Evolutionary conservation across 331 rosid species (phyloP).

Genomic region (Dryas integrifolia): DNA sequence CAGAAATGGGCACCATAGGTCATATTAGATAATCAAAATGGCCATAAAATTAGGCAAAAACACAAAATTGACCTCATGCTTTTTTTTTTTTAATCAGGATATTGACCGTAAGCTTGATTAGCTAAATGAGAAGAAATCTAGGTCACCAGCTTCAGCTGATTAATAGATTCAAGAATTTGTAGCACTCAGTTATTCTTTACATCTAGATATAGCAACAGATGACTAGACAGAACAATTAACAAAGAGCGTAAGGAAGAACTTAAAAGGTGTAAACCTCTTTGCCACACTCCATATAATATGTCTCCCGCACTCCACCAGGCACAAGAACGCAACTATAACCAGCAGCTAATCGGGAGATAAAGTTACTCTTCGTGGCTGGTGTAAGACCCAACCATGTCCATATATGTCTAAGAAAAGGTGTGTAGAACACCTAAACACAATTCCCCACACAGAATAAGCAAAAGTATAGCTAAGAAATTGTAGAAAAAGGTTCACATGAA

Average conservation of each 20-base stretch:
- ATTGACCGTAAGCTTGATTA: not conserved
- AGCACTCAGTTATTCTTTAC: not conserved
- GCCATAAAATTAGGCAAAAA: not conserved
- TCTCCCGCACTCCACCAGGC: constrained; percentile 97
- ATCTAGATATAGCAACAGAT: constrained; percentile 8
- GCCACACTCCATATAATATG: constrained; percentile 72
- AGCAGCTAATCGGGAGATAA: constrained; percentile 50
- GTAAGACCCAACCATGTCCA: constrained; percentile 95
- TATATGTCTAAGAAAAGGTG: constrained; percentile 86
- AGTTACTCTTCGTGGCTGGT: constrained; percentile 64
- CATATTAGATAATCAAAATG: not conserved
- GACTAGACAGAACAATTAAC: not conserved
- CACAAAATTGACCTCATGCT: not conserved
- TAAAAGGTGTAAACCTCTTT: constrained; percentile 57
- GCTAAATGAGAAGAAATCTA: not conserved
- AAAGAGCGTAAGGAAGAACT: constrained; percentile 14
- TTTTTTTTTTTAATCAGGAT: no score
- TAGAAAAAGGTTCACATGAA: constrained; percentile 17
- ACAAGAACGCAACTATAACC: constrained; percentile 79
- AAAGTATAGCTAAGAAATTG: constrained; percentile 14
- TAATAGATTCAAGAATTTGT: not conserved
- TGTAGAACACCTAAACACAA: constrained; percentile 64
- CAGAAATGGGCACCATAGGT: not conserved
- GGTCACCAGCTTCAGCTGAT: not conserved
- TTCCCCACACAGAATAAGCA: constrained; percentile 27